Conservation (phyloP, 768 basidiomycete genomes). For the Holtermanniella nyarrowii region DNA sequence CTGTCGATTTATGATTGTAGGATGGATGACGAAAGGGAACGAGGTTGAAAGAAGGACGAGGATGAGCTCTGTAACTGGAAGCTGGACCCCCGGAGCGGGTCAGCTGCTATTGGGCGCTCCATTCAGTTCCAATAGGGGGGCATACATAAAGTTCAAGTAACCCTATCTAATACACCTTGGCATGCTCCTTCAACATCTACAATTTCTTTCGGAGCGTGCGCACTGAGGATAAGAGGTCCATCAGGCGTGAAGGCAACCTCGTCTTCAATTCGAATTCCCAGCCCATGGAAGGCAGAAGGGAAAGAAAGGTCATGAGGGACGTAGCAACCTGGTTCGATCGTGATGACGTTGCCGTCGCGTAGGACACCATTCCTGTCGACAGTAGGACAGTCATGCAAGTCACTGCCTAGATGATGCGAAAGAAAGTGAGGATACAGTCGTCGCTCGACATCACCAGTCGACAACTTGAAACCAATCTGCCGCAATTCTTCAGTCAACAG, state of each 20-base stretch:
- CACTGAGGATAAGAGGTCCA: constrained; percentile 34
- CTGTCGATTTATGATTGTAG: no score
- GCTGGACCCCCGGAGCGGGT: no score
- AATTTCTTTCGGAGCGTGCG: constrained; percentile 40
- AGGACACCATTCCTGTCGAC: constrained; percentile 27
- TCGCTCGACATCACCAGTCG: constrained; percentile 55
- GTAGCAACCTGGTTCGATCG: constrained; percentile 77
- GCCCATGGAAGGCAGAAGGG: constrained; percentile 78
- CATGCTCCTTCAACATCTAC: constrained; percentile 41
- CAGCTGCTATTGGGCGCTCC: no score
- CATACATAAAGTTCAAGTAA: no score
- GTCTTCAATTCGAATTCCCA: constrained; percentile 79
- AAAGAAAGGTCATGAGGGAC: constrained; percentile 70
- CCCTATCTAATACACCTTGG: constrained; percentile 31
- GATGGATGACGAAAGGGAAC: no score
- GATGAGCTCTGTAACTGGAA: no score
- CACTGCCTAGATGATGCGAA: constrained; percentile 85
- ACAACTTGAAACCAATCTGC: constrained; percentile 63
- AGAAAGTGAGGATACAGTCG: constrained; percentile 83
- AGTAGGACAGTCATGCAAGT: constrained; percentile 70
- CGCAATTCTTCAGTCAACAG: constrained; percentile 61
- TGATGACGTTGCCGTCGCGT: constrained; percentile 72
- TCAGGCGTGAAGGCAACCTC: constrained; percentile 36
- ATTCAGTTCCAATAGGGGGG: no score
- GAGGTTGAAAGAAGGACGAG: no score